Conservation (phyloP, 306 rosid species). For the Begonia fuchsioides region DNA sequence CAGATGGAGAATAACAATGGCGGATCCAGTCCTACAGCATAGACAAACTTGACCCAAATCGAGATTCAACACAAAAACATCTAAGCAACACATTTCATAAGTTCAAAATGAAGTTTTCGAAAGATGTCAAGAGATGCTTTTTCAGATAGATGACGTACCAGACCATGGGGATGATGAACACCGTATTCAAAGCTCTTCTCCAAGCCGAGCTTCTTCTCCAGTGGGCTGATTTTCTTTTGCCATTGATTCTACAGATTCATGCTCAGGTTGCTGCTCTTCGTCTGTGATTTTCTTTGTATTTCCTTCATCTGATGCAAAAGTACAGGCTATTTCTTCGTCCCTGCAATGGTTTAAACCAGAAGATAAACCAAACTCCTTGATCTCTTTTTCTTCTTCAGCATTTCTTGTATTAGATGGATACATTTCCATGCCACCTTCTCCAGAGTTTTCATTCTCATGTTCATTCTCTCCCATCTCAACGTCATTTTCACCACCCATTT, state of each 20-base stretch:
- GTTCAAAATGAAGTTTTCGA: too few relatives aligned
- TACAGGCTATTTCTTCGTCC: background rate
- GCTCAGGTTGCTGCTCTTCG: background rate
- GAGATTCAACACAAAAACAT: too few relatives aligned
- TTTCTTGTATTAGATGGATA: too few relatives aligned
- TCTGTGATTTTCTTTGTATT: background rate
- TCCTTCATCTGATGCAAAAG: background rate
- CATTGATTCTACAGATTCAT: background rate
- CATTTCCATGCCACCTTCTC: too few relatives aligned
- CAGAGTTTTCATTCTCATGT: constrained; percentile 26
- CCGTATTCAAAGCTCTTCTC: too few relatives aligned
- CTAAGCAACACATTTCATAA: too few relatives aligned
- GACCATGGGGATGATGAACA: too few relatives aligned
- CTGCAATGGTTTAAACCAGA: background rate
- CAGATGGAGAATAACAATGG: too few relatives aligned
- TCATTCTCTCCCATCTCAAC: constrained; percentile 24
- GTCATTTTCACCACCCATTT: constrained; percentile 28
- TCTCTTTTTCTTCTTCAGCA: background rate
- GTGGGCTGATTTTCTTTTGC: background rate
- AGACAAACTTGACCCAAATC: too few relatives aligned
- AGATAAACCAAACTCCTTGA: background rate
- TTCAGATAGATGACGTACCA: constrained; percentile 23
- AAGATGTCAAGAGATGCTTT: too few relatives aligned
- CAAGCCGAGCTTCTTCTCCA: background rate
- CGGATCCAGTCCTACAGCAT: too few relatives aligned